These are phyloP conservation scores for Kluyveromyces siamensis DNA, from an alignment of 805 yeast species.

Conservation along the genomic window DNA sequence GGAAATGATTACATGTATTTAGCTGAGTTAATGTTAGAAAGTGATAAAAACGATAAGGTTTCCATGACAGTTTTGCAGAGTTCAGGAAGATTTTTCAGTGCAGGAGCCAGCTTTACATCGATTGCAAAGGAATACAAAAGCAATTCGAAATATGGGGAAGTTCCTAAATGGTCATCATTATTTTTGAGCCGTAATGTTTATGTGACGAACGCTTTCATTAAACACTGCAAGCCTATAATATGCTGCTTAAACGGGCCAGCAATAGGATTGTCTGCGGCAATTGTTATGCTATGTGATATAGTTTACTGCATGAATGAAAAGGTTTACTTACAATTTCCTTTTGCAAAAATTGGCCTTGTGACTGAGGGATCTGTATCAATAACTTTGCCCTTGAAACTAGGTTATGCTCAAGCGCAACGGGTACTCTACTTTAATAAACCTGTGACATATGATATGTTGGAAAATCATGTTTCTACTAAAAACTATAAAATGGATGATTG, in stretches of 20 bases:
- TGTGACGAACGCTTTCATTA: slow-evolving; percentile 56
- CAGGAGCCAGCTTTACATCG: slow-evolving; percentile 68
- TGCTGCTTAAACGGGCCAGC: slow-evolving; percentile 83
- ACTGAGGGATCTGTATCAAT: slow-evolving; percentile 73
- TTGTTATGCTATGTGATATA: slow-evolving; percentile 69
- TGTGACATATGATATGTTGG: slow-evolving; percentile 49
- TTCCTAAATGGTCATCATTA: slow-evolving; percentile 40
- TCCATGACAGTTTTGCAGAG: slow-evolving; percentile 58
- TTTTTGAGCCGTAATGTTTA: slow-evolving; percentile 66
- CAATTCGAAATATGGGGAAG: slow-evolving; percentile 13
- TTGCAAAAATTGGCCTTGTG: slow-evolving; percentile 73
- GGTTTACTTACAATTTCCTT: slow-evolving; percentile 60
- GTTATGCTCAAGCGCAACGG: slow-evolving; percentile 63
- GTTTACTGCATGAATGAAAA: slow-evolving; percentile 56
- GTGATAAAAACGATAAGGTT: slow-evolving; percentile 55
- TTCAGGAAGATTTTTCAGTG: slow-evolving; percentile 67
- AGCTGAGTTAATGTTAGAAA: slow-evolving; percentile 49
- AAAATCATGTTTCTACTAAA: slow-evolving; percentile 55
- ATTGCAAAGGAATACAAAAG: slow-evolving; percentile 12
- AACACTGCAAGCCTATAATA: slow-evolving; percentile 62
- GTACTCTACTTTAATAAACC: slow-evolving; percentile 64
- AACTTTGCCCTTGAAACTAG: slow-evolving; percentile 60
- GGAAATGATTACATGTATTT: slow-evolving; percentile 54
- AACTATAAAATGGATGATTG: slow-evolving; percentile 36
- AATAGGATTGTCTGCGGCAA: slow-evolving; percentile 66